Evolutionary conservation across 371 early-diverging fungal genomes (phyloP).

Genomic region (Mucor circinelloides): DNA sequence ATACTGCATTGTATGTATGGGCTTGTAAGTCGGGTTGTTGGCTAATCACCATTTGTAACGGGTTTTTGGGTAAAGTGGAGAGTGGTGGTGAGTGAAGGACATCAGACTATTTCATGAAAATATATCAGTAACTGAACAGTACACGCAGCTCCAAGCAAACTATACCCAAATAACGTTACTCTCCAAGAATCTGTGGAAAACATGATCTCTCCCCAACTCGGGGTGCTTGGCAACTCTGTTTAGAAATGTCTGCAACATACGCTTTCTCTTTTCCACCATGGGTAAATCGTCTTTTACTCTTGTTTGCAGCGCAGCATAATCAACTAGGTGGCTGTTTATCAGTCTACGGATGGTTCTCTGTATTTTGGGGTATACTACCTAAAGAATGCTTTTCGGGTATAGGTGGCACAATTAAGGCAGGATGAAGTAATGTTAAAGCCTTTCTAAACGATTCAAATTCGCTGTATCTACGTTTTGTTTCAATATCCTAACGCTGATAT

Average conservation of each 20-base stretch:
- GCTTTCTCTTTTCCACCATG: conserved; percentile 88
- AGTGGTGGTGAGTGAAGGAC: conserved; percentile 61
- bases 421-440: conserved; percentile 75
- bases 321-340: conserved; percentile 51
- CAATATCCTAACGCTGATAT: background rate
- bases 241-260: conserved; percentile 93
- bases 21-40: conserved; percentile 27
- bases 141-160: background rate
- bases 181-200: conserved; percentile 90
- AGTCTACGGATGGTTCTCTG: background rate
- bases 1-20: conserved; percentile 21
- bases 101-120: conserved; percentile 58
- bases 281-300: conserved; percentile 89
- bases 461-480: conserved; percentile 69
- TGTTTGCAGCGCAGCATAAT: conserved; percentile 79
- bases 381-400: conserved; percentile 71
- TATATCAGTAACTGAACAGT: background rate
- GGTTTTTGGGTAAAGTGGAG: conserved; percentile 59
- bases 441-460: conserved; percentile 91
- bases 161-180: conserved; percentile 67
- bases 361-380: background rate
- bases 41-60: conserved; percentile 52
- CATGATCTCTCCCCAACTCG: conserved; percentile 81
- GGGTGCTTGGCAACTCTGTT: conserved; percentile 90
- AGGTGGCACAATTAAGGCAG: conserved; percentile 86